Conservation (phyloP, 345 rosid genomes). For the Schrenkiella parvula region DNA sequence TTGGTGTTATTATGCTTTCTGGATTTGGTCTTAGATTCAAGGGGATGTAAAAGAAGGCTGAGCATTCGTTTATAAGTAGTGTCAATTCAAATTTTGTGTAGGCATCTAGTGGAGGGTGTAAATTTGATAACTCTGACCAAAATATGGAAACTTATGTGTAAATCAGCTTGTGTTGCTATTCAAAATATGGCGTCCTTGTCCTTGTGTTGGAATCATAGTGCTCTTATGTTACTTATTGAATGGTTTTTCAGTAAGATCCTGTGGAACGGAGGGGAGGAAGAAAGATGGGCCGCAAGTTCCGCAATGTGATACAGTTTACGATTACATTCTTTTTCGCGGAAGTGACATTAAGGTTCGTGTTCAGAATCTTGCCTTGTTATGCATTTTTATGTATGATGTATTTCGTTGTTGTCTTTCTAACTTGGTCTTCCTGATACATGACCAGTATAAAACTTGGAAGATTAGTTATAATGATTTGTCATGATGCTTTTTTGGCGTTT, state of each 20-base stretch:
- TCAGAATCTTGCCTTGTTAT: neutral
- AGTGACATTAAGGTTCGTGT: slow-evolving; percentile 53
- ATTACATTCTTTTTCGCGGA: slow-evolving; percentile 60
- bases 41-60: neutral
- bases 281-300: slow-evolving; percentile 55
- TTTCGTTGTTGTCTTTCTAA: neutral
- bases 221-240: neutral
- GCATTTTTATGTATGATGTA: neutral
- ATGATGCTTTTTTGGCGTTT: slow-evolving; percentile 5
- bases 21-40: neutral
- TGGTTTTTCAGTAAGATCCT: slow-evolving; percentile 47
- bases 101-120: neutral
- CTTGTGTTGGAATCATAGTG: neutral
- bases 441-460: neutral
- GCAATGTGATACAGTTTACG: slow-evolving; percentile 45
- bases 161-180: neutral
- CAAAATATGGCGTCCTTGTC: neutral
- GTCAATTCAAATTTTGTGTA: neutral
- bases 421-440: neutral
- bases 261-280: slow-evolving; percentile 63
- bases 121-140: neutral
- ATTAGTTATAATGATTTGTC: neutral
- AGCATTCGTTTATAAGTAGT: neutral
- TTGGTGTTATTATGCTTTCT: neutral
- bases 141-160: neutral